These are phyloP conservation scores for Saturnispora dispora DNA, from an alignment of 805 yeast genomes.

Conservation along the genomic window DNA sequence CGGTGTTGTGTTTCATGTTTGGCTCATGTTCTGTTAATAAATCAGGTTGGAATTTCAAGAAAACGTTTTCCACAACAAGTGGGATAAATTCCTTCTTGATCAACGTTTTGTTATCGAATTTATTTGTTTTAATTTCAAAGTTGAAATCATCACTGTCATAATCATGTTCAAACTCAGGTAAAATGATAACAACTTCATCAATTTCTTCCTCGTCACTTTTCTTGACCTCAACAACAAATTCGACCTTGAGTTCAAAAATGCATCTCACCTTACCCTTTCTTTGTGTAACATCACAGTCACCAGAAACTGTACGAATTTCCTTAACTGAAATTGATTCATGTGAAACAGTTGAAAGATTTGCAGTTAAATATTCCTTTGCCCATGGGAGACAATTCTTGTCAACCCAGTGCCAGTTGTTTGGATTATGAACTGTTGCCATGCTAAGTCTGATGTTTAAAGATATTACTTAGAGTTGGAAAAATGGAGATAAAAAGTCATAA, in stretches of 20 bases:
- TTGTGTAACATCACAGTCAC: constrained; percentile 79
- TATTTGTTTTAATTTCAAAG: constrained; percentile 35
- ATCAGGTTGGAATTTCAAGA: constrained; percentile 53
- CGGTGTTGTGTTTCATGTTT: constrained; percentile 48
- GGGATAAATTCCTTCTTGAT: constrained; percentile 47
- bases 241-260: constrained; percentile 56
- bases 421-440: constrained; percentile 86
- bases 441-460: not conserved
- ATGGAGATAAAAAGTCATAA: not conserved
- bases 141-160: constrained; percentile 58
- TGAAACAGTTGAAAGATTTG: constrained; percentile 43
- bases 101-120: constrained; percentile 28
- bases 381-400: constrained; percentile 92
- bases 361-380: constrained; percentile 69
- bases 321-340: constrained; percentile 31
- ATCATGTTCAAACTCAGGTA: constrained; percentile 72
- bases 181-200: constrained; percentile 35
- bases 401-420: constrained; percentile 99
- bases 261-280: constrained; percentile 76
- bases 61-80: constrained; percentile 31
- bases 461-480: not conserved
- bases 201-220: constrained; percentile 26
- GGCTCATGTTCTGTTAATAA: constrained; percentile 52
- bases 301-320: constrained; percentile 38
- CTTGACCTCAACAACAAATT: constrained; percentile 35